phyloP scores from a whole-genome alignment of 495 filamentous ascomycete genomes.

The Astrocystis sublimbata region DNA sequence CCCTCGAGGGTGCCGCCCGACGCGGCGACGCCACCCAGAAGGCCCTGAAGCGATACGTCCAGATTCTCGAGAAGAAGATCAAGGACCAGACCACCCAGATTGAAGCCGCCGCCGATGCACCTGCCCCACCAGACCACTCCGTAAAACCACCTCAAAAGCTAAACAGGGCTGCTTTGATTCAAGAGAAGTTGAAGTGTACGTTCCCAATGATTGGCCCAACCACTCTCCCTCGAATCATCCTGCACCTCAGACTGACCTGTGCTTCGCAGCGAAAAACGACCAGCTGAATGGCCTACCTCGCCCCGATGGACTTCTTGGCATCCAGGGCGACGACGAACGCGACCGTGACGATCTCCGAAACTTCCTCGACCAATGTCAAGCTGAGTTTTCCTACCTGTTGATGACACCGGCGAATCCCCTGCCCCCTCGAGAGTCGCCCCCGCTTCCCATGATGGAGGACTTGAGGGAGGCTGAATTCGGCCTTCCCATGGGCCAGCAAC shows the following conservation, averaged over 20 bases:
- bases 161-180: constrained; percentile 47
- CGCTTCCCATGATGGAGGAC: constrained; percentile 50
- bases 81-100: constrained; percentile 63
- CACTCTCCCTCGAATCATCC: neutral
- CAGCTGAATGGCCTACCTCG: constrained; percentile 28
- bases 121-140: constrained; percentile 29
- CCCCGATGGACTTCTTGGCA: constrained; percentile 27
- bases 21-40: constrained; percentile 85
- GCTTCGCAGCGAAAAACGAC: constrained; percentile 23
- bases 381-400: constrained; percentile 67
- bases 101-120: constrained; percentile 30
- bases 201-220: neutral
- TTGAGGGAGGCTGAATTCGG: constrained; percentile 51
- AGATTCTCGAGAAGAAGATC: constrained; percentile 86
- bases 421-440: constrained; percentile 57
- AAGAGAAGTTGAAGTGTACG: constrained; percentile 50
- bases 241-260: constrained; percentile 16
- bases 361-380: constrained; percentile 62
- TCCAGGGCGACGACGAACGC: constrained; percentile 51
- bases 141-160: constrained; percentile 43
- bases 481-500: constrained; percentile 33
- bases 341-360: constrained; percentile 59
- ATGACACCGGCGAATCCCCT: constrained; percentile 61
- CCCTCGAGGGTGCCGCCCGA: constrained; percentile 83
- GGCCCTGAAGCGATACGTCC: constrained; percentile 82